Evolutionary conservation across 1,284 basidiomycete genomes (phyloP), one percentile per base, ranked within the genome.

Genomic region (Polyporus tsugae): DNA sequence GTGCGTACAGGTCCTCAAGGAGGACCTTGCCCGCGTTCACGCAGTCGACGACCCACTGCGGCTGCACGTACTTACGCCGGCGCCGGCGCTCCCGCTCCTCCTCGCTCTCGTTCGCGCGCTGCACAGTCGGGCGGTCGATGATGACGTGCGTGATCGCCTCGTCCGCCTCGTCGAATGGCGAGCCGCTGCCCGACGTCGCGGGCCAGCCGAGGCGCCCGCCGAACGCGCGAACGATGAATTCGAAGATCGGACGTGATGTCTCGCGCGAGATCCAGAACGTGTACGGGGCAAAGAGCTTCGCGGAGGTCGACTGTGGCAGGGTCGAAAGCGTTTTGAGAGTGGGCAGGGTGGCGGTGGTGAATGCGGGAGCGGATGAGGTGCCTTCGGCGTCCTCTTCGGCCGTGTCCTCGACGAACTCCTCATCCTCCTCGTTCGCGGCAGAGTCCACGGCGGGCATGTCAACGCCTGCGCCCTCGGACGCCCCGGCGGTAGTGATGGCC

Each of bases 31-130:
- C 89, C 29, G 91, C 88, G 80, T 99, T 99, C 77, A 98, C 91
- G 78, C 94, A 98, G 81, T 99, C 98, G 42, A 97, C 94, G 36
- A 99, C 89, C 97, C 98, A 99, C 81, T 99, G 98, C 19, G 98
- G 98, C 81, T 99, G 98, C 10, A 99, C 88, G 81, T 94, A 95
- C 75, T 95, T 95, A 75, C 97, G 87, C 78, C 90, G 89, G 63
- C 86, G 80, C 38, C 90, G 85, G 60, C 86, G 85, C 75, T 91
- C 88, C 72, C 87, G 85, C 75, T 92, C 88, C 66, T 87, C 88
- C 60, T 85, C 78, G 3, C 87, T 85, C 77, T 90, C 89, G 61
- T 84, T 80, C 36, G 78, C 73, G 72, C 75, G 84, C 76, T 84
- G 86, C 19, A 85, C 79, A 15, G 85, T 39, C 0, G 98, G 98